phyloP scores from a whole-genome alignment of 2,329 filamentous ascomycete genomes.

The Monascus ruber region DNA sequence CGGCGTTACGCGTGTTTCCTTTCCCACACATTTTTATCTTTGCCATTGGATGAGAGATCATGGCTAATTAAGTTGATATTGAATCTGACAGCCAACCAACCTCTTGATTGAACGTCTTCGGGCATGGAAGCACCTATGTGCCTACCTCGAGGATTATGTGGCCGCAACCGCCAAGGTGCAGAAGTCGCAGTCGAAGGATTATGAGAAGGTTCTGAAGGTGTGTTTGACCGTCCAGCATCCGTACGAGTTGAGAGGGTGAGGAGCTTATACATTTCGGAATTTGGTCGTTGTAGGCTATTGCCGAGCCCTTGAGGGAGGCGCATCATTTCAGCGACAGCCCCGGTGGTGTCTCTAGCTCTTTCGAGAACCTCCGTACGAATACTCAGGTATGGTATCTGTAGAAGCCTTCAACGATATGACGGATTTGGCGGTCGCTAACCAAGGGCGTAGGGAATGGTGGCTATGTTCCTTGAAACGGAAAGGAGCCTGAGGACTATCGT shows the following conservation, averaged over 20 bases:
- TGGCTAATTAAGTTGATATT: no score
- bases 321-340: constrained; percentile 86
- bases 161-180: constrained; percentile 75
- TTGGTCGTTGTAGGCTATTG: constrained; percentile 53
- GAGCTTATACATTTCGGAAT: background rate
- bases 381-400: constrained; percentile 48
- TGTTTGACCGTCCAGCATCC: constrained; percentile 2
- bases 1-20: no score
- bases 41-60: no score
- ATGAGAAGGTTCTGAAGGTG: constrained; percentile 85
- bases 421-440: background rate
- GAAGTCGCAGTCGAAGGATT: constrained; percentile 78
- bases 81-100: constrained; percentile 50
- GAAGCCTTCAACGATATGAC: background rate
- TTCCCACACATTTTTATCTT: no score
- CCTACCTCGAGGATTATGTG: constrained; percentile 84
- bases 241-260: background rate
- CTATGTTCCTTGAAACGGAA: constrained; percentile 81
- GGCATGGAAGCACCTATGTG: constrained; percentile 92
- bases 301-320: constrained; percentile 72
- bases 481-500: constrained; percentile 80
- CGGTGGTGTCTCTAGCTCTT: constrained; percentile 80
- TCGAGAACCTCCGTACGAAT: constrained; percentile 88
- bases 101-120: constrained; percentile 78
- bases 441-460: constrained; percentile 57